Evolutionary conservation across 345 rosid genomes (phyloP), one percentile per base, ranked within the genome.

Genomic region (Dipteronia dyeriana): DNA sequence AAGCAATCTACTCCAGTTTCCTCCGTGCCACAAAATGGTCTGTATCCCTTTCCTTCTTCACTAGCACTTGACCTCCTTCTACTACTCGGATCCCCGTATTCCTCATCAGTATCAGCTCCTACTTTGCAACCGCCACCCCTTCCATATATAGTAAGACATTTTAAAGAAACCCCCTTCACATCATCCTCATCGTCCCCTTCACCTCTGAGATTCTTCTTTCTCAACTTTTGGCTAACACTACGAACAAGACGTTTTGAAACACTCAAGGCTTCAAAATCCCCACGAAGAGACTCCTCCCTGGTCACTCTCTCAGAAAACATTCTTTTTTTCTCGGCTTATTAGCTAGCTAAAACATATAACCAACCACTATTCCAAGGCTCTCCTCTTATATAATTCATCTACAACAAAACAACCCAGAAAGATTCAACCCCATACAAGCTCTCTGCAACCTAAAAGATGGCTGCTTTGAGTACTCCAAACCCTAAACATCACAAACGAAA

Each of bases 61-160:
- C 97, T 87, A 20, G 92, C 91, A 85, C 90, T 93, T 1, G 94
- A 91, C 88, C 91, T 87, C 85, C 97, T 92, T 82, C 92, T 86
- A 66, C 83, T 74, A 79, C 91, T 84, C 0, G 88, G 89, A 87
- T 95, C 97, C 74, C 92, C 97, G 65, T 79, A 90, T 70, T 91
- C 98, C 34, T 90, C 99, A 19, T 95, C 78, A 0, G 90, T 93
- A 59, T 93, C 98, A 57, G 98, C 97, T 20, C 94, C 92, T n/a
- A 96, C 98, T 86, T 87, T 96, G 89, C 99, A 96, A 20, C 97
- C 99, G 43, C 94, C 96, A 4, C 93, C 94, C 70, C 95, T 87
- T 9, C 92, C 90, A 73, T 91, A 85, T 17, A 95, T 72, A 68
- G 90, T 83, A 65, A 96, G 91, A 82, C 97, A 94, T 77, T 88